Evolutionary conservation across 495 filamentous ascomycete species (phyloP), one percentile per base, ranked within the genome.

Genomic region (Penicillium malachiteum): DNA sequence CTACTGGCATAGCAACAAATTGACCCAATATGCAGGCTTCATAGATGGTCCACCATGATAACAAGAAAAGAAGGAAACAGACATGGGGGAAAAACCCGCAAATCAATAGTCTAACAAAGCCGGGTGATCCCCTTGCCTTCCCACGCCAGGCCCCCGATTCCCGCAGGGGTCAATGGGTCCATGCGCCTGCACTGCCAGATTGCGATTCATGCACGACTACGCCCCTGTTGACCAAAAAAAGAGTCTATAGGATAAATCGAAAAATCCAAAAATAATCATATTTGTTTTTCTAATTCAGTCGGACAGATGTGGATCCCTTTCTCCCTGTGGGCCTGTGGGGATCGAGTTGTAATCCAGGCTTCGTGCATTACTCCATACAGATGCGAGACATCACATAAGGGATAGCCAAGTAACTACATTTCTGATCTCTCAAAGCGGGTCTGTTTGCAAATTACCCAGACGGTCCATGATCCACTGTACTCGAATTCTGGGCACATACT

Each of bases 301-400:
- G 49, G 44, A 50, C 34, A 48, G 26, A 34, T 41, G 58, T 61
- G 54, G 54, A 54, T 33, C 13, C 37, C 21, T 26, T 26, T 4
- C 34, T 9, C 45, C 3, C 50, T 48, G 50, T 43, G 37, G 16
- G 38, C 3, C 50, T 48, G 50, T 43, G 37, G 16, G 38, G 12
- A 11, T 7, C 41, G 35, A 41, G 47, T 16, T 3, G 34, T 37
- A 40, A 32, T 30, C 48, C 48, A 32, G 21, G 21, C 21, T 26
- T 26, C 21, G 33, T 56, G 46, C 52, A 32, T 42, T 43, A 26
- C 21, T 26, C 21, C 21, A 26, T 26, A 39, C 48, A 43, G 52
- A 61, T 55, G 55, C 55, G 64, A 67, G 58, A 56, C 56, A 62
- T 65, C 64, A 67, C 56, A 67, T 41, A 57, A 63, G 60, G 56